phyloP scores from a whole-genome alignment of 106 monocot species.

The Dioscorea zingiberensis region DNA sequence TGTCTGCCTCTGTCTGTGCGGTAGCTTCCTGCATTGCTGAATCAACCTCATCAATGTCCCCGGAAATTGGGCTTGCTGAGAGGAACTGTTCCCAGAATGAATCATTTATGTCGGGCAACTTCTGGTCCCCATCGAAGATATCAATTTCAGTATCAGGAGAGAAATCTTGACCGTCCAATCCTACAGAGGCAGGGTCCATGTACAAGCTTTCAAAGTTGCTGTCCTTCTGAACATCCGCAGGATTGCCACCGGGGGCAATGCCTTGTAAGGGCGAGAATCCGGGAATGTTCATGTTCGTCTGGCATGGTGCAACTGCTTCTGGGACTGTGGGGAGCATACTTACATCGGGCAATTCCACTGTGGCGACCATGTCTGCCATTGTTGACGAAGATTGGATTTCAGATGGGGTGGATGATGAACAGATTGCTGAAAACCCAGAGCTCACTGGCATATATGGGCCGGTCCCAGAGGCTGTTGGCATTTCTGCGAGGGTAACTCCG shows the following conservation, averaged over 20 bases:
- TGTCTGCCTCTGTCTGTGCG: slow-evolving; percentile 13
- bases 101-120: slow-evolving; percentile 21
- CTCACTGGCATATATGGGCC: slow-evolving; percentile 14
- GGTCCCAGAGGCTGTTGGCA: slow-evolving; percentile 12
- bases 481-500: slow-evolving; percentile 28
- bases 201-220: background rate
- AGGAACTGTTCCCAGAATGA: slow-evolving; percentile 38
- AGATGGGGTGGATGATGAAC: slow-evolving; percentile 16
- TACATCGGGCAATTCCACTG: slow-evolving; percentile 8
- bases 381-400: slow-evolving; percentile 17
- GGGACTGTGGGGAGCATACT: slow-evolving; percentile 10
- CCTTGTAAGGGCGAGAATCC: slow-evolving; percentile 11
- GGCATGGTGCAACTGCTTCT: slow-evolving; percentile 5
- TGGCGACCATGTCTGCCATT: background rate
- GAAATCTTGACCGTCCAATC: slow-evolving; percentile 2
- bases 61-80: slow-evolving; percentile 12
- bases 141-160: background rate
- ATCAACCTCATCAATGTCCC: slow-evolving; percentile 32
- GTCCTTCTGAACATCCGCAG: slow-evolving; percentile 4
- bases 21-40: slow-evolving; percentile 19
- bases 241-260: background rate
- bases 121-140: slow-evolving; percentile 5
- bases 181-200: background rate
- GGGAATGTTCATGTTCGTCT: background rate
- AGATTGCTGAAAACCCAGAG: slow-evolving; percentile 20